Base-by-base conservation (phyloP, 805 yeast genomes). In the Saccharomycopsis babjevae region DNA sequence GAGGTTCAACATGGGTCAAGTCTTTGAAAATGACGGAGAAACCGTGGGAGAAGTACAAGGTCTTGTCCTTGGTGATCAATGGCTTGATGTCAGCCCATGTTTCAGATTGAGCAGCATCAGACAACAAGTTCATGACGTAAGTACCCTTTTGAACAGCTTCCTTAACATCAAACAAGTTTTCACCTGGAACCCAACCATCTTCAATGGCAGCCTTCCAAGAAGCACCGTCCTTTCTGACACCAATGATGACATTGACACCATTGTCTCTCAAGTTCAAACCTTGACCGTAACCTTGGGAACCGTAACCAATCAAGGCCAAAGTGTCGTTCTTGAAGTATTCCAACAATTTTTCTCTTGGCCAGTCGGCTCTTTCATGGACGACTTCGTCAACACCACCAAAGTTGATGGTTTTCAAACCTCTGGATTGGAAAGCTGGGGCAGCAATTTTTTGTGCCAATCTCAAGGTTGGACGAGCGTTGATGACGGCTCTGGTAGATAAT, bases 111-210 rank as follows among this genome's bases (percentile, higher is more conserved):
- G 99, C 98, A 74, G 99, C 99, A 75, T 94, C 99, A 60, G 98
- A 92, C 72, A 94, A 84, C 80, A 94, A 83, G 88, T 94, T 93
- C 98, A 94, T 93, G 77, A 94, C 80, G 77, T 85, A 85, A 72
- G 97, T 87, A 83, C 99, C 99, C 76, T 82, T 87, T 71, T 75
- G 69, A 75, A 94, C 86, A 71, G 99, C 99, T 81, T 93, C 98
- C 68, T 83, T 82, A 68, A 94, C 97, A 67, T 87, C 92, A 77
- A 94, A 94, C 77, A 94, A 84, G 85, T 88, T 94, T 83, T 93
- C 89, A 77, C 99, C 99, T 77, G 97, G 97, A 70, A 94, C 97
- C 99, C 99, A 94, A 72, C 99, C 99, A 77, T 94, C 99, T 80
- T 94, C 99, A 71, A 90, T 80, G 73, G 99, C 99, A 70, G 97